phyloP scores from a whole-genome alignment of 2,329 filamentous ascomycete genomes.

The Coniosporium tulheliwenetii region DNA sequence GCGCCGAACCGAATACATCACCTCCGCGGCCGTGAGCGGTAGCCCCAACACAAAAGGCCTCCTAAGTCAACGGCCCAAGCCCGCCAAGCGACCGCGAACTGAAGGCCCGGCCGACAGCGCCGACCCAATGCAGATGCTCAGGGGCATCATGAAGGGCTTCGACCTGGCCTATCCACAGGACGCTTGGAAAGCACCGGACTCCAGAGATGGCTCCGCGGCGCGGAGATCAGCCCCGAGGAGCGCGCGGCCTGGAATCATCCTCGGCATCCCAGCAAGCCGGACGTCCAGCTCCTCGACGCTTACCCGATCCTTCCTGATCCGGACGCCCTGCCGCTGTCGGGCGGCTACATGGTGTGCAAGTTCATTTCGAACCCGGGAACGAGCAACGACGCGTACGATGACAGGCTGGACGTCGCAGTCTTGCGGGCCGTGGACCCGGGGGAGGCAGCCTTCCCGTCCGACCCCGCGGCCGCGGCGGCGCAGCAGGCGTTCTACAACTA shows the following conservation, averaged over 20 bases:
- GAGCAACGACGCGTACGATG: conserved; percentile 34
- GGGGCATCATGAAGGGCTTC: conserved; percentile 47
- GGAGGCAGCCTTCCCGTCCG: conserved; percentile 28
- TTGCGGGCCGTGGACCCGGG: conserved; percentile 29
- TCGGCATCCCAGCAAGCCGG: conserved; percentile 41
- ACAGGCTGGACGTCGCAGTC: conserved; percentile 42
- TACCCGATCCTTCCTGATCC: conserved; percentile 48
- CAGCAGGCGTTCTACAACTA: conserved; percentile 41
- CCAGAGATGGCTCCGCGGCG: conserved; percentile 34
- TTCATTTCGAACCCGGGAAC: conserved; percentile 44
- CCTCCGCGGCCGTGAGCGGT: conserved; percentile 32
- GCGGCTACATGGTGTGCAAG: conserved; percentile 44
- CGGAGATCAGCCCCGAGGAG: conserved; percentile 37
- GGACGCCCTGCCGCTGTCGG: conserved; percentile 41
- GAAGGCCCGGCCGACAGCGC: conserved; percentile 27
- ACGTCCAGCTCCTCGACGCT: conserved; percentile 40
- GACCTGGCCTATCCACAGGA: conserved; percentile 48
- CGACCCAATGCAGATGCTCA: conserved; percentile 44
- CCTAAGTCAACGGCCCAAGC: conserved; percentile 25
- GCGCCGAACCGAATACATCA: conserved; percentile 90
- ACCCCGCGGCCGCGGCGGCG: conserved; percentile 33
- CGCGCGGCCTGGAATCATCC: conserved; percentile 43
- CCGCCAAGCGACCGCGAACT: conserved; percentile 19
- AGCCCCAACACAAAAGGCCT: conserved; percentile 38
- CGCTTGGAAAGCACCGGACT: conserved; percentile 54